Evolutionary conservation across 768 basidiomycete species (phyloP).

Genomic region (Serendipita indica): DNA sequence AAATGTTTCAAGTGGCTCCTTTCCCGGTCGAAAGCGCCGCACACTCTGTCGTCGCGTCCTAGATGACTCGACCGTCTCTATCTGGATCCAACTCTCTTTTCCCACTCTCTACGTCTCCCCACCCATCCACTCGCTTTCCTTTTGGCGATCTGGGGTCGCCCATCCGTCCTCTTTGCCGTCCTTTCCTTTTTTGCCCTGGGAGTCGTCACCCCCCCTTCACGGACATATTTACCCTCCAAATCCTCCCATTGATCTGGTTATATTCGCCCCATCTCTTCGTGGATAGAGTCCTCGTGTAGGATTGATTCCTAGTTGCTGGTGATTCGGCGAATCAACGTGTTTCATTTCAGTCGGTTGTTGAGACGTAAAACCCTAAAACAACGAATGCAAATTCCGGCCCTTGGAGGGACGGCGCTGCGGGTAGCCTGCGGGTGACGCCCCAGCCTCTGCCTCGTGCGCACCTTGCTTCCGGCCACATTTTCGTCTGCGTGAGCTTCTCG

Average conservation of each 20-base stretch:
- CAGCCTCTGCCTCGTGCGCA: too few relatives aligned
- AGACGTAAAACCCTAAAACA: neutral
- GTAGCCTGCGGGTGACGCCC: too few relatives aligned
- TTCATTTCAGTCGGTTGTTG: neutral
- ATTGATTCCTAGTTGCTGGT: neutral
- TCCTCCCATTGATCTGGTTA: neutral
- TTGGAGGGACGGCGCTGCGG: too few relatives aligned
- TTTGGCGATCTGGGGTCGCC: slow-evolving; percentile 6
- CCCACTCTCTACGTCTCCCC: neutral
- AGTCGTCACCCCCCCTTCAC: too few relatives aligned
- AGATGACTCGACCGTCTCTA: too few relatives aligned
- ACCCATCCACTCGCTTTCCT: neutral
- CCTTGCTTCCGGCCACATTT: slow-evolving; percentile 3
- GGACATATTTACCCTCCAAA: neutral
- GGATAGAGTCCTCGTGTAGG: neutral
- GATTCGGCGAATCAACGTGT: neutral
- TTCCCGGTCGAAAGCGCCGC: too few relatives aligned
- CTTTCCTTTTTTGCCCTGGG: neutral
- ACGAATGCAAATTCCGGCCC: too few relatives aligned
- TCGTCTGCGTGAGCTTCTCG: too few relatives aligned
- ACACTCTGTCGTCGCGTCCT: too few relatives aligned
- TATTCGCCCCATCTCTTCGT: neutral
- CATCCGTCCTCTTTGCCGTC: neutral
- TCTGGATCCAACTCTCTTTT: too few relatives aligned
- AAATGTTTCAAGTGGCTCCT: too few relatives aligned